Evolutionary conservation across 352 stramenopile species (phyloP).

Genomic region (Globisporangium perplexum): DNA sequence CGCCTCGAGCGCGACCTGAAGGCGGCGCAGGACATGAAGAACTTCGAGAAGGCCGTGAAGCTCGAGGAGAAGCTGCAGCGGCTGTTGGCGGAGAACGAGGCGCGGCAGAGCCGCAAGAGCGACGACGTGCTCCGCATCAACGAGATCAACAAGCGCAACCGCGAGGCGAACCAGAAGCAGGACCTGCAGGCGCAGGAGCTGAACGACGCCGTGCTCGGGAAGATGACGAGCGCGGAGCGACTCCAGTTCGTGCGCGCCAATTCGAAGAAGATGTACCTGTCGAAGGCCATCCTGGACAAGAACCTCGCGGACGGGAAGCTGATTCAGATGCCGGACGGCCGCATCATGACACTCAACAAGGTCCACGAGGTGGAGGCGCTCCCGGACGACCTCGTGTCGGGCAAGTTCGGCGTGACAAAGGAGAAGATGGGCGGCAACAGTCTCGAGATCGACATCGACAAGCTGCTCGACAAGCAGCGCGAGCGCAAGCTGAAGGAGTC

Average conservation of each 20-base stretch:
- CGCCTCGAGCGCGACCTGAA: constrained; percentile 73
- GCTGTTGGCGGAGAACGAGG: constrained; percentile 60
- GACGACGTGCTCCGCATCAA: constrained; percentile 84
- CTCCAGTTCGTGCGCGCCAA: constrained; percentile 82
- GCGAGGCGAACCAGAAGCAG: constrained; percentile 75
- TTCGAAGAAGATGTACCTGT: constrained; percentile 84
- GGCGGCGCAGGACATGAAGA: constrained; percentile 81
- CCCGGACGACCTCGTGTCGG: constrained; percentile 64
- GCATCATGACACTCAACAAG: constrained; percentile 85
- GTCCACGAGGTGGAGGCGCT: constrained; percentile 76
- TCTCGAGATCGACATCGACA: constrained; percentile 73
- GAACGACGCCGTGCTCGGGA: constrained; percentile 67
- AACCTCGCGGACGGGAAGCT: constrained; percentile 75
- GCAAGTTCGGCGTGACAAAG: constrained; percentile 28
- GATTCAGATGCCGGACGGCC: constrained; percentile 60
- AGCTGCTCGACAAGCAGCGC: constrained; percentile 62
- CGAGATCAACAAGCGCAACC: constrained; percentile 80
- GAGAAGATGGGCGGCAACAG: constrained; percentile 20
- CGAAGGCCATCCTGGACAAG: constrained; percentile 73
- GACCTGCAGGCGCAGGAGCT: constrained; percentile 70
- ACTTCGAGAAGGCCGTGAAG: constrained; percentile 79
- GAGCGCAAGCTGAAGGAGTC: constrained; percentile 45
- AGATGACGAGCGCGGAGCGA: constrained; percentile 79
- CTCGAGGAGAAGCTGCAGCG: constrained; percentile 63
- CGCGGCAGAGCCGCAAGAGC: constrained; percentile 63